Evolutionary conservation across 345 rosid species (phyloP).

Genomic region (Aquilaria yunnanensis): DNA sequence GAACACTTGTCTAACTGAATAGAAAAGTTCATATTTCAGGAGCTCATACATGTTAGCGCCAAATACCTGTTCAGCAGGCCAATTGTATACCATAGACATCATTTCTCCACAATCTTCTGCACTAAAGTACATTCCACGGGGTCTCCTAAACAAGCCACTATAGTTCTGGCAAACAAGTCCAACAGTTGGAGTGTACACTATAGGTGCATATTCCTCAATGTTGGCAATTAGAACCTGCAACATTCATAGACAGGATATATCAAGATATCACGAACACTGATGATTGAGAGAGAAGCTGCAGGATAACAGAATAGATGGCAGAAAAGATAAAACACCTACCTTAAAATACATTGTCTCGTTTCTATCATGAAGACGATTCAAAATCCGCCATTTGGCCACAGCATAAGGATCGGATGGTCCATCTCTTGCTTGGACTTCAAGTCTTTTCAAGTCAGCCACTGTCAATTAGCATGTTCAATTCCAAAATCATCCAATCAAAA

Average conservation of each 20-base stretch:
- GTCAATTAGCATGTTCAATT: constrained; percentile 1
- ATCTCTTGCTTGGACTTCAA: constrained; percentile 77
- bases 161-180: constrained; percentile 92
- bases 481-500: background rate
- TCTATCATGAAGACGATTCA: constrained; percentile 80
- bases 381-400: constrained; percentile 85
- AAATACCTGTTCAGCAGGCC: constrained; percentile 86
- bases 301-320: no score
- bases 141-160: constrained; percentile 86
- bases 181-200: constrained; percentile 86
- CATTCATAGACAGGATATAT: constrained; percentile 6
- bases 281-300: background rate
- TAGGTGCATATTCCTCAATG: constrained; percentile 88
- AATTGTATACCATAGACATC: constrained; percentile 96
- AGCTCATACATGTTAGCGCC: background rate
- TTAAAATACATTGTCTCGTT: constrained; percentile 90
- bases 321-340: constrained; percentile 20
- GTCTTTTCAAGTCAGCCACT: constrained; percentile 87
- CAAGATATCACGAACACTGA: background rate
- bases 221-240: constrained; percentile 72
- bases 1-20: constrained; percentile 4
- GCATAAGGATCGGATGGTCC: constrained; percentile 88
- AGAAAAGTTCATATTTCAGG: constrained; percentile 9
- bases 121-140: constrained; percentile 95
- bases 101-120: constrained; percentile 89